Conservation (phyloP, 495 filamentous ascomycete genomes). For the Aspergillus ellipticus region DNA sequence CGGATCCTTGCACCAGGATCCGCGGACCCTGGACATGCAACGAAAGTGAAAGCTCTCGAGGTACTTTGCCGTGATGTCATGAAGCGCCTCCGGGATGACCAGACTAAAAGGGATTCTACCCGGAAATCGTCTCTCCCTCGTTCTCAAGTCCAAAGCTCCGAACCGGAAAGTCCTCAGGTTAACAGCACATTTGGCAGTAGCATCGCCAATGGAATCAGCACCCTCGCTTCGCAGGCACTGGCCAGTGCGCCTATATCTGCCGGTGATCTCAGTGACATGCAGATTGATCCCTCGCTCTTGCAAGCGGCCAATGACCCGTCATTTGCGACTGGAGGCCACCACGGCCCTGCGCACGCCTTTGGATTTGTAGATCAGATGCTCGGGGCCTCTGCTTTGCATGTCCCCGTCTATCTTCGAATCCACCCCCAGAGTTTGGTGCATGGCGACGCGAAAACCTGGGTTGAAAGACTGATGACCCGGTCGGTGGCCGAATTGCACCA, state of each 20-base stretch:
- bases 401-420: conserved; percentile 64
- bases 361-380: conserved; percentile 38
- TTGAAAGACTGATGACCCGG: conserved; percentile 51
- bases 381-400: conserved; percentile 25
- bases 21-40: conserved; percentile 50
- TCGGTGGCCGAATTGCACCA: conserved; percentile 55
- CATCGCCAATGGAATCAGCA: conserved; percentile 48
- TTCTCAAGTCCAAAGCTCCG: conserved; percentile 24
- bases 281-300: conserved; percentile 63
- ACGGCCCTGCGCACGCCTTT: conserved; percentile 34
- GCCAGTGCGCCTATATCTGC: conserved; percentile 42
- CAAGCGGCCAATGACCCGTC: conserved; percentile 50
- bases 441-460: conserved; percentile 53
- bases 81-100: conserved; percentile 69
- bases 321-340: conserved; percentile 38
- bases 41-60: conserved; percentile 64
- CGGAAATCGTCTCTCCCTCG: conserved; percentile 40
- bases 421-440: conserved; percentile 50
- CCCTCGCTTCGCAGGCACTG: conserved; percentile 49
- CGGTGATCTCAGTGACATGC: conserved; percentile 52
- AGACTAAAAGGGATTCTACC: conserved; percentile 54
- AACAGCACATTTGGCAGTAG: conserved; percentile 25
- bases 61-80: conserved; percentile 68
- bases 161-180: conserved; percentile 18
- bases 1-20: conserved; percentile 52